phyloP scores from a whole-genome alignment of 345 rosid genomes.

The Boechera stricta region DNA sequence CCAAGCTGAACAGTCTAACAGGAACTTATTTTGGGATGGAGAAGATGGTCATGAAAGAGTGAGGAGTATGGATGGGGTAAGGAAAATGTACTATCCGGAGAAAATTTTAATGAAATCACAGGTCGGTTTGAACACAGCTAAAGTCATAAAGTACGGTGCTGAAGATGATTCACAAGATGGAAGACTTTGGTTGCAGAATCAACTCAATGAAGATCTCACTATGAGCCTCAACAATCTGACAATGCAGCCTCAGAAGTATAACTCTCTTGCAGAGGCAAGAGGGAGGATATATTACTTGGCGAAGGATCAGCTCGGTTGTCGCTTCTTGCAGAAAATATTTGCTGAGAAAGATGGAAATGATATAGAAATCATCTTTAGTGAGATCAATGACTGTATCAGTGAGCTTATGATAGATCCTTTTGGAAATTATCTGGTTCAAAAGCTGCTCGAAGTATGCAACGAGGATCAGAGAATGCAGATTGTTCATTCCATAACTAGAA shows the following conservation, averaged over 20 bases:
- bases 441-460: constrained; percentile 76
- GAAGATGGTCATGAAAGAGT: constrained; percentile 45
- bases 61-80: constrained; percentile 53
- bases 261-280: constrained; percentile 58
- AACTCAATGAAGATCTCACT: constrained; percentile 48
- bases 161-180: constrained; percentile 55
- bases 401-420: constrained; percentile 82
- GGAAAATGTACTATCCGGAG: constrained; percentile 58
- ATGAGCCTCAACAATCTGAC: constrained; percentile 49
- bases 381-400: constrained; percentile 65
- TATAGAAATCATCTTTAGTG: constrained; percentile 65
- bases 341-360: constrained; percentile 62
- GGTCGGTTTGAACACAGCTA: constrained; percentile 52
- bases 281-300: constrained; percentile 69
- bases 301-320: constrained; percentile 81
- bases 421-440: constrained; percentile 81
- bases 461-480: constrained; percentile 70
- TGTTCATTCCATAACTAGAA: constrained; percentile 60
- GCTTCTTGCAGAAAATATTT: constrained; percentile 70
- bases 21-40: constrained; percentile 52
- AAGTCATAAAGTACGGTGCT: constrained; percentile 56
- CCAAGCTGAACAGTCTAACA: constrained; percentile 54
- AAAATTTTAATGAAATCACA: constrained; percentile 68
- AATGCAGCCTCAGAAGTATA: constrained; percentile 57
- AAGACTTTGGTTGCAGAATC: constrained; percentile 53